phyloP scores from a whole-genome alignment of 164 flowering plant species.

The Chloranthus sessilifolius region DNA sequence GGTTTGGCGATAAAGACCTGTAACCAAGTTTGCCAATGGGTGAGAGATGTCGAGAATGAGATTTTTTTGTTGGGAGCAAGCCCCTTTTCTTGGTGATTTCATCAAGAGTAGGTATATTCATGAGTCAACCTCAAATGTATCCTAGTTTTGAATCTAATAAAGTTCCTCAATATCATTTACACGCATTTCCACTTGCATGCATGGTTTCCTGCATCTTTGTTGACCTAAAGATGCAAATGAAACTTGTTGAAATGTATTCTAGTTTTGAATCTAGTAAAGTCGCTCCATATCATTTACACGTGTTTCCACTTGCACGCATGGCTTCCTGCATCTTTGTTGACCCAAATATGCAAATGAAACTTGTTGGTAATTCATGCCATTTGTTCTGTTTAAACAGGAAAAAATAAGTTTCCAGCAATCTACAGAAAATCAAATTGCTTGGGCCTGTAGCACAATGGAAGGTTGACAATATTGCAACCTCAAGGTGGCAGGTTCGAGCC shows the following conservation, averaged over 20 bases:
- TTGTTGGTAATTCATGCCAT: background rate
- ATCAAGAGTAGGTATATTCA: conserved; percentile 17
- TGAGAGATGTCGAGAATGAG: conserved; percentile 91
- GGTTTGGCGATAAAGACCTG: conserved; percentile 87
- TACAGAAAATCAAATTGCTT: too few species aligned
- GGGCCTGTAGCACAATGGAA: too few species aligned
- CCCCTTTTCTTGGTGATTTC: conserved; percentile 87
- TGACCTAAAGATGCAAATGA: conserved; percentile 1
- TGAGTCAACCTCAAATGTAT: conserved; percentile 21
- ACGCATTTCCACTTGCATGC: background rate
- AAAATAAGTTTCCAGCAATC: too few species aligned
- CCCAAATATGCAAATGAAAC: background rate
- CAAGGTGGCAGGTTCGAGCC: too few species aligned
- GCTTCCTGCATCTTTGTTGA: conserved; percentile 5
- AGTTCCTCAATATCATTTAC: conserved; percentile 9
- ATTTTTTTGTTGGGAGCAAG: conserved; percentile 94
- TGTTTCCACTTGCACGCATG: background rate
- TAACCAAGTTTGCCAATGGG: conserved; percentile 94
- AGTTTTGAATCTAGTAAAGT: conserved; percentile 17
- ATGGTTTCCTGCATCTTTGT: conserved; percentile 5
- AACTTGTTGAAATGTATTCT: too few species aligned
- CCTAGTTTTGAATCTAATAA: conserved; percentile 16
- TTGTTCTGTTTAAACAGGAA: too few species aligned
- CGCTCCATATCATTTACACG: conserved; percentile 5
- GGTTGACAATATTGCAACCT: too few species aligned